These are phyloP conservation scores for Fusarium tjaetaba DNA, from an alignment of 2,329 filamentous ascomycete species.

Conservation along the genomic window DNA sequence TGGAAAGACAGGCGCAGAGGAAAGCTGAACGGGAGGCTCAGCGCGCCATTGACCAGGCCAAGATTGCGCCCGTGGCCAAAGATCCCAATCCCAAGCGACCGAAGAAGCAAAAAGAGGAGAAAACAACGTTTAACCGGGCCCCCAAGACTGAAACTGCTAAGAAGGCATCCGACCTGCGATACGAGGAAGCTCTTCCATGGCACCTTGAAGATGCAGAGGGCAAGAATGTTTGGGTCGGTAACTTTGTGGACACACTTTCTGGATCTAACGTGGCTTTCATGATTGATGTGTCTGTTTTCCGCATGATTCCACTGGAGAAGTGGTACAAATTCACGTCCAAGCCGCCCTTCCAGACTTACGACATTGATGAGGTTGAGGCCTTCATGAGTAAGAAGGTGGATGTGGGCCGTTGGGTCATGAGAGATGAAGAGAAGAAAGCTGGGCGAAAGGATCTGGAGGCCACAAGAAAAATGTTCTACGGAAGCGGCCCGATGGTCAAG, in stretches of 20 bases:
- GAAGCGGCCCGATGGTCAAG: slow-evolving; percentile 68
- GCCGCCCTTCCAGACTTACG: slow-evolving; percentile 80
- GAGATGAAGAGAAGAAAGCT: slow-evolving; percentile 68
- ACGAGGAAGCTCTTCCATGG: slow-evolving; percentile 96
- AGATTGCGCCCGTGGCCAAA: slow-evolving; percentile 86
- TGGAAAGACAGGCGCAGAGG: slow-evolving; percentile 72
- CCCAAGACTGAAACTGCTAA: slow-evolving; percentile 82
- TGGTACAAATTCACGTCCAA: slow-evolving; percentile 91
- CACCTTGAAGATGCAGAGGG: slow-evolving; percentile 96
- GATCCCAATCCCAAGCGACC: slow-evolving; percentile 60
- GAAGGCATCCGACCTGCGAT: slow-evolving; percentile 78
- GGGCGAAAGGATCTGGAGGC: slow-evolving; percentile 70
- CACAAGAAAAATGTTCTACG: slow-evolving; percentile 61
- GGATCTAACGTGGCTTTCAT: slow-evolving; percentile 84
- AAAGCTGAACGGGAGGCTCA: slow-evolving; percentile 86
- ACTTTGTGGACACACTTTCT: slow-evolving; percentile 88
- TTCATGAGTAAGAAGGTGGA: slow-evolving; percentile 82
- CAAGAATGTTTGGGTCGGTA: slow-evolving; percentile 92
- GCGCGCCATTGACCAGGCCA: slow-evolving; percentile 85
- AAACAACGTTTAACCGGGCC: slow-evolving; percentile 86
- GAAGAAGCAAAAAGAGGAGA: slow-evolving; percentile 81
- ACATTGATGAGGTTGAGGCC: slow-evolving; percentile 86
- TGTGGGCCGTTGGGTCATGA: slow-evolving; percentile 83
- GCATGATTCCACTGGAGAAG: slow-evolving; percentile 92
- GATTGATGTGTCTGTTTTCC: slow-evolving; percentile 75